Conservation (phyloP, 257 asterid species). For the Solanum bukasovii region DNA sequence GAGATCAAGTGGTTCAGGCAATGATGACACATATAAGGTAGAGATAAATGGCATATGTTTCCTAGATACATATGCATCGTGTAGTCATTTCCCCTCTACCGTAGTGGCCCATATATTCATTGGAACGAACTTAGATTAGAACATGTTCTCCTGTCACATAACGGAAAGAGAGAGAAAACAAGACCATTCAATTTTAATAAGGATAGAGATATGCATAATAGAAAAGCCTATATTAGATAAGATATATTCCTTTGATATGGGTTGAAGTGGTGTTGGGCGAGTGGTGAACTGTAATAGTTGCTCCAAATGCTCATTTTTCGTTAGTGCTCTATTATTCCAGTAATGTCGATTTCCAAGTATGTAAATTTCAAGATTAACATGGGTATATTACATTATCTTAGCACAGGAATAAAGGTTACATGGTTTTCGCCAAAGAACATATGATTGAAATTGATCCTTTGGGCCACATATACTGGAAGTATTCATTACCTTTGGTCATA, state of each 20-base stretch:
- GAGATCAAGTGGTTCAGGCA: neutral
- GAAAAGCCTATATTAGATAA: neutral
- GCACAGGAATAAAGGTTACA: neutral
- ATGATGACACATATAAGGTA: neutral
- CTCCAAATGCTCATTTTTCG: neutral
- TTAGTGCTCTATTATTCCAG: neutral
- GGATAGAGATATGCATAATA: neutral
- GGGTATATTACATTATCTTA: neutral
- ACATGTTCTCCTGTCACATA: neutral
- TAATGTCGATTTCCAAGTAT: neutral
- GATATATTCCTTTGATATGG: neutral
- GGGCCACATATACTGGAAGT: neutral
- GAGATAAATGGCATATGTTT: neutral
- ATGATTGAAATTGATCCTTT: neutral
- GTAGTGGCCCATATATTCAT: neutral
- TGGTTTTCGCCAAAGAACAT: neutral
- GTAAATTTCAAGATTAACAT: neutral
- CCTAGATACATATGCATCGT: neutral
- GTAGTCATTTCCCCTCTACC: neutral
- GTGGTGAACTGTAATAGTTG: neutral
- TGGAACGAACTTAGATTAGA: neutral
- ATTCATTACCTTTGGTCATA: neutral
- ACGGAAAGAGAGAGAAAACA: neutral
- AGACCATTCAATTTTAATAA: neutral
- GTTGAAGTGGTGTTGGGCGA: neutral